Percentiles rank a stretch among this genome's conserved stretches.
phyloP scores from a whole-genome alignment of 495 filamentous ascomycete species.

The Annulohypoxylon stygium region DNA sequence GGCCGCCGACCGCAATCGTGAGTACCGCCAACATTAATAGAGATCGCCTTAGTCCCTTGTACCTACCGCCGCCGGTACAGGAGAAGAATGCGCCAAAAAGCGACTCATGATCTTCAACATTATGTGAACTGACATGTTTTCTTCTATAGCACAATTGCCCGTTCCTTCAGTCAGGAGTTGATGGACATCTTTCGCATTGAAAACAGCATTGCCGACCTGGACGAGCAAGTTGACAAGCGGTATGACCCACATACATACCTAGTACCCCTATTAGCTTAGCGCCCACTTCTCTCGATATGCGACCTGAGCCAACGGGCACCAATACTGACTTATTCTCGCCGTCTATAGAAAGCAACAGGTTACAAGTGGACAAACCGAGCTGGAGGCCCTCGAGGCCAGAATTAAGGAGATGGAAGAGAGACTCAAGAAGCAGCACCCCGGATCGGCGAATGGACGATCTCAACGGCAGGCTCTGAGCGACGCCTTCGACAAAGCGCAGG shows the following conservation, averaged over 20 bases:
- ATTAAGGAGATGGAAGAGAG: constrained; percentile 88
- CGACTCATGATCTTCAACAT: background rate
- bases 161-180: constrained; percentile 85
- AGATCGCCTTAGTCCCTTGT: background rate
- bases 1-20: constrained; percentile 84
- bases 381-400: constrained; percentile 85
- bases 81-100: constrained; percentile 5
- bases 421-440: constrained; percentile 65
- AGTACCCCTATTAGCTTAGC: constrained; percentile 19
- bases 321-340: constrained; percentile 9
- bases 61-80: background rate
- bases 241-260: constrained; percentile 61
- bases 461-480: constrained; percentile 52
- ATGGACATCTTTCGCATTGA: constrained; percentile 91
- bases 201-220: constrained; percentile 80
- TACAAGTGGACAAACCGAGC: constrained; percentile 76
- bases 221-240: constrained; percentile 86
- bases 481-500: constrained; percentile 47
- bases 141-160: constrained; percentile 80
- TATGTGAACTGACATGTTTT: constrained; percentile 18
- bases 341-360: constrained; percentile 74
- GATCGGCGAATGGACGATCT: constrained; percentile 44
- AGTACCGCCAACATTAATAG: constrained; percentile 54
- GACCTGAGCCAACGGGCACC: constrained; percentile 26
- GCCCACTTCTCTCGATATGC: constrained; percentile 1